Evolutionary conservation across 768 basidiomycete genomes (phyloP), one percentile per base, ranked within the genome.

Genomic region (Cystobasidium ongulense): DNA sequence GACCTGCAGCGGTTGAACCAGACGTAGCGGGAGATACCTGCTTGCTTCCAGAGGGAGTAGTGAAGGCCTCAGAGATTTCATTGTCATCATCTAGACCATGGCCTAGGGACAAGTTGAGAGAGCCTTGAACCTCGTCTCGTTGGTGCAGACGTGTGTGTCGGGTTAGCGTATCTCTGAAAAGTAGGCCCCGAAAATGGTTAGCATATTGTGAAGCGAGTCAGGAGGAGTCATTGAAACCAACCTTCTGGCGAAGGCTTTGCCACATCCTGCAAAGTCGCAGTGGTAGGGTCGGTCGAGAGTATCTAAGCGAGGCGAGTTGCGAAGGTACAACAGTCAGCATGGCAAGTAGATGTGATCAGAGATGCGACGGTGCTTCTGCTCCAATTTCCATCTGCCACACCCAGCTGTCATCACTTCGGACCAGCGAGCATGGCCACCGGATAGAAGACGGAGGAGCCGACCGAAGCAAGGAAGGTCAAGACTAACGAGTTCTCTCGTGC

Each of bases 131-230:
- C 1, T 73, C 72, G 17, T 75, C 74, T 27, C 77, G 64, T 8
- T 33, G 43, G 57, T 79, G 78, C 2, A 79, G 75, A 23, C 76
- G 76, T 0, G 73, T 33, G 39, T 79, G 78, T 0, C 78, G 77
- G 46, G 78, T 78, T 13, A 79, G 72, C 17, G 78, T 79, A 64
- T 79, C 78, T 64, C 78, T 79, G 73, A n/a, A n/a, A n/a, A n/a
- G n/a, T n/a, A n/a, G n/a, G n/a, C n/a, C n/a, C n/a, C n/a, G n/a
- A n/a, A n/a, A 38, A 0, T 23, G 15, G 13, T 35, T 7, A 71
- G 31, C 2, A 41, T 67, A 15, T 29, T 23, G 23, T n/a, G n/a
- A n/a, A n/a, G n/a, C n/a, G n/a, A n/a, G n/a, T n/a, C n/a, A n/a
- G n/a, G n/a, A n/a, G n/a, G n/a, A 8, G 53, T 4, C 5, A 21